phyloP scores from a whole-genome alignment of 2,329 filamentous ascomycete species.

The Rhytidhysteron rufulum region DNA sequence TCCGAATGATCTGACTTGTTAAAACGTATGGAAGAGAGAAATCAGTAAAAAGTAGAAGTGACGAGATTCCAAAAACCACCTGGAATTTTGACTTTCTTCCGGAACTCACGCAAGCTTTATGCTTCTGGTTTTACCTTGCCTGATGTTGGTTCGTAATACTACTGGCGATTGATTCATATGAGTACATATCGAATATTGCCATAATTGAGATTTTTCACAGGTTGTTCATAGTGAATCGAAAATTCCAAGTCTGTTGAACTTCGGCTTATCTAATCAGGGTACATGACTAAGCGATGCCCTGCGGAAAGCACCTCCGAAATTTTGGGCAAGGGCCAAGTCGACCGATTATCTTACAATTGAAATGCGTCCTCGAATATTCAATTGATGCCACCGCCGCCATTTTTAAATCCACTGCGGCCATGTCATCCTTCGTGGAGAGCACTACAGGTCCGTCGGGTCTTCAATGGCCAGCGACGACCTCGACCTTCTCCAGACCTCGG shows the following conservation, averaged over 20 bases:
- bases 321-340: constrained; percentile 2
- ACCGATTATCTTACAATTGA: constrained; percentile 19
- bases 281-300: constrained; percentile 9
- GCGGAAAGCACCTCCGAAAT: not conserved
- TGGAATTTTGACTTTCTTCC: no score
- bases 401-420: constrained; percentile 40
- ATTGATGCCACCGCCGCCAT: constrained; percentile 45
- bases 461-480: constrained; percentile 7
- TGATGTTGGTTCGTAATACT: no score
- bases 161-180: no score
- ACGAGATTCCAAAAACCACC: no score
- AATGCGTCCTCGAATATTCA: constrained; percentile 28
- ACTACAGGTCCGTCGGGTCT: constrained; percentile 28
- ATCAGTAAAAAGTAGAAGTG: not conserved
- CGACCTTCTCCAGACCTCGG: constrained; percentile 1
- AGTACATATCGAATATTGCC: constrained; percentile 3
- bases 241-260: no score
- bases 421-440: constrained; percentile 40
- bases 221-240: no score
- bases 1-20: no score
- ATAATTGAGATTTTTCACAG: constrained; percentile 14
- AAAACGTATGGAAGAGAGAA: no score
- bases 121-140: no score
- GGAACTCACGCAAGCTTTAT: no score
- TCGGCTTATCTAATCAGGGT: no score